A percentile compares a stretch with the other conserved stretches of the same genome.
Evolutionary conservation across 1,284 basidiomycete genomes (phyloP).

Genomic region (Kwoniella shivajii): DNA sequence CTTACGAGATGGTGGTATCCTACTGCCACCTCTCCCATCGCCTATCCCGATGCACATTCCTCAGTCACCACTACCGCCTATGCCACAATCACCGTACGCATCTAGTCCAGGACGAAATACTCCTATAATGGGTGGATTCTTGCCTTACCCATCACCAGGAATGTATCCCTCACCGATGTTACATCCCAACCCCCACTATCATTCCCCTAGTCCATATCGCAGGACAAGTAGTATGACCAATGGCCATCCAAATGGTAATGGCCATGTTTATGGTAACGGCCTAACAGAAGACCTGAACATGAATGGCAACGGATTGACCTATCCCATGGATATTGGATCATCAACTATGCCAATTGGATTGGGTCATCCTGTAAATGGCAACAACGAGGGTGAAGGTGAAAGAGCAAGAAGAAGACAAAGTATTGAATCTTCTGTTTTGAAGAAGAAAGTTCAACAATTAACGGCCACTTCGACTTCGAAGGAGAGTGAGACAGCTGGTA

Average conservation of each 20-base stretch:
- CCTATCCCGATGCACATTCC: constrained; percentile 14
- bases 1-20: constrained; percentile 14
- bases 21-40: constrained; percentile 14
- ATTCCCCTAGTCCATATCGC: constrained; percentile 27
- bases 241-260: not conserved
- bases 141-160: constrained; percentile 28
- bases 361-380: constrained; percentile 4
- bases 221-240: constrained; percentile 20
- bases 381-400: not conserved
- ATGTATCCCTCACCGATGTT: constrained; percentile 37
- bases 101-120: constrained; percentile 11
- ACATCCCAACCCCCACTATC: constrained; percentile 17
- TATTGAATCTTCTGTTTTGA: constrained; percentile 41
- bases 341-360: constrained; percentile 14
- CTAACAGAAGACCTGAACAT: not conserved
- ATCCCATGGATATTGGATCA: constrained; percentile 12
- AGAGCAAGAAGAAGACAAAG: constrained; percentile 35
- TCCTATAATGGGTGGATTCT: constrained; percentile 6
- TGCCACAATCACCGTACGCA: constrained; percentile 9
- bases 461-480: not conserved
- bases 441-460: constrained; percentile 32
- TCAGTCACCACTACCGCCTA: constrained; percentile 14
- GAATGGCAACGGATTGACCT: not conserved
- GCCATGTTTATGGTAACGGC: not conserved
- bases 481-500: constrained; percentile 1